phyloP scores from a whole-genome alignment of 2,329 filamentous ascomycete genomes.

The Fusarium bulbicola region DNA sequence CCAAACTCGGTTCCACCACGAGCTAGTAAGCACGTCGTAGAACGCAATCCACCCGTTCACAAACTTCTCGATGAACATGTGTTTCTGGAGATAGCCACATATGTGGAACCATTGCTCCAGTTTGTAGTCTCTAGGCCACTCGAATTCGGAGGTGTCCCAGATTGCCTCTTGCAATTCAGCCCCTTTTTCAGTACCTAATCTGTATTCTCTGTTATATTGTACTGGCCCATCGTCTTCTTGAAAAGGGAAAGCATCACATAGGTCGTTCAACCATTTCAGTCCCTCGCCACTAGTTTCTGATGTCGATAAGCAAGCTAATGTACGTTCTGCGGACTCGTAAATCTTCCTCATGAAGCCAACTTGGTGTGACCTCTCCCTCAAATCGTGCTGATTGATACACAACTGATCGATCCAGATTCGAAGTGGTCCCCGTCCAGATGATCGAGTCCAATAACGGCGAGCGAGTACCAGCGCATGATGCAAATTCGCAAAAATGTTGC shows the following conservation, averaged over 20 bases:
- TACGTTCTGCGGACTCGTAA: fast-evolving
- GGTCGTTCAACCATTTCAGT: neutral
- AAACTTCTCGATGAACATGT: fast-evolving
- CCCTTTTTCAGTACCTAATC: too few relatives aligned
- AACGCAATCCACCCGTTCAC: neutral
- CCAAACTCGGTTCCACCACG: neutral
- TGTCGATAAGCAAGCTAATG: neutral
- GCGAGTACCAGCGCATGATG: fast-evolving
- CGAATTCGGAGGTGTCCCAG: too few relatives aligned
- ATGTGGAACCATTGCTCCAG: neutral
- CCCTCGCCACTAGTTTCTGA: neutral
- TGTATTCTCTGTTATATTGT: neutral
- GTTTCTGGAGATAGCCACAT: fast-evolving
- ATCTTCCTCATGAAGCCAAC: fast-evolving
- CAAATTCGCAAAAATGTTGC: fast-evolving
- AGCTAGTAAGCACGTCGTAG: fast-evolving
- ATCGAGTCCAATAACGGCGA: fast-evolving
- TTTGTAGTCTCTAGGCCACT: too few relatives aligned
- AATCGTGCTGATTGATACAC: neutral
- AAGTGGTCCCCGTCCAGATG: too few relatives aligned
- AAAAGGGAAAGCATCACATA: fast-evolving
- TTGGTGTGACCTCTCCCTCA: fast-evolving
- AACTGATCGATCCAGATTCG: neutral
- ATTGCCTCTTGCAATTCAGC: too few relatives aligned
- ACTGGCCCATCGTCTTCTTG: neutral